A percentile compares a stretch with the other conserved stretches of the same genome.
Evolutionary conservation across 306 rosid species (phyloP).

Genomic region (Casuarina equisetifolia): DNA sequence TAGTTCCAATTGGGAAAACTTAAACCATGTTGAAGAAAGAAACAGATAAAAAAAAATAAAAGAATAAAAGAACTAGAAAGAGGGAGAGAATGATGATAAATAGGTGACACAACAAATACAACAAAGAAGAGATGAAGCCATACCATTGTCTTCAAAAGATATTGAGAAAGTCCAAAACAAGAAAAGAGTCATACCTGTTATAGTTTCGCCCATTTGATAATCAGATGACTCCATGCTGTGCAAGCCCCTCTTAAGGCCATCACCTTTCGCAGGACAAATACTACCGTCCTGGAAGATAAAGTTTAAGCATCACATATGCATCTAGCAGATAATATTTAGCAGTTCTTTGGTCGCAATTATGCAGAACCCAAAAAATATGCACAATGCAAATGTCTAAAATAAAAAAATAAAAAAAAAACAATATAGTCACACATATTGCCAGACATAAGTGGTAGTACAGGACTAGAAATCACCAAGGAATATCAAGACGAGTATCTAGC

Average conservation of each 20-base stretch:
- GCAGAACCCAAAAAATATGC: conserved; percentile 5
- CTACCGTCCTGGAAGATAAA: conserved; percentile 64
- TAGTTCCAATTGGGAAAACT: conserved; percentile 20
- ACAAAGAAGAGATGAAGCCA: conserved; percentile 1
- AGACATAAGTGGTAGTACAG: conserved; percentile 18
- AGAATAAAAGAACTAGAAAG: conserved; percentile 12
- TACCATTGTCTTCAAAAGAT: conserved; percentile 5
- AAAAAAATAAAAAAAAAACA: not conserved
- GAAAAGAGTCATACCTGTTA: conserved; percentile 53
- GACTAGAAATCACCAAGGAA: conserved; percentile 11
- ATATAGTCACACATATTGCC: conserved; percentile 17
- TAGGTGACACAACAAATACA: conserved; percentile 6
- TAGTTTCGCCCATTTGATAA: conserved; percentile 74
- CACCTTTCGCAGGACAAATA: conserved; percentile 60
- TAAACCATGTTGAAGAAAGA: conserved; percentile 20
- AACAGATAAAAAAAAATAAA: conserved; percentile 16
- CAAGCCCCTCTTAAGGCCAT: conserved; percentile 87
- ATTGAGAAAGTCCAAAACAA: conserved; percentile 10
- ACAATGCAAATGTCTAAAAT: not conserved
- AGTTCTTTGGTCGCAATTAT: conserved; percentile 13
- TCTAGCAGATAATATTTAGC: conserved; percentile 22
- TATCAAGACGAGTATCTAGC: conserved; percentile 29
- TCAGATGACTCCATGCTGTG: conserved; percentile 65
- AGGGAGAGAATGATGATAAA: conserved; percentile 1
- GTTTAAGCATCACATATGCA: conserved; percentile 29